Base-by-base conservation (phyloP, 148 eudicot genomes). In the Vaccinium darrowii region DNA sequence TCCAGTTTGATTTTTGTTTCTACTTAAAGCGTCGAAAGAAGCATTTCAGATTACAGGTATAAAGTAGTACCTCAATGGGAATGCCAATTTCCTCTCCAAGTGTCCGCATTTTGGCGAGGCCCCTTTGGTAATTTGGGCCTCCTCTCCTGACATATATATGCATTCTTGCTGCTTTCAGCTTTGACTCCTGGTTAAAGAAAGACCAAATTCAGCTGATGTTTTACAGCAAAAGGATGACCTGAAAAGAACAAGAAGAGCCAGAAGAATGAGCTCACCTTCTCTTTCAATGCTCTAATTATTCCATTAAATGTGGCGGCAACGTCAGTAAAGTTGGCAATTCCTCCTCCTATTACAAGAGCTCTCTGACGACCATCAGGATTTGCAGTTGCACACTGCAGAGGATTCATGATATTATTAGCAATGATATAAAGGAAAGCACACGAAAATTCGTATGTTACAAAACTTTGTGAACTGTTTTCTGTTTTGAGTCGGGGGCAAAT, bases 101-200 rank as follows among this genome's bases (percentile, higher is more conserved):
- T 78, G 83, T 36, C 76, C 99, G 90, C 99, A 97, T 97, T 87
- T 90, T 95, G 51, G 98, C 99, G 11, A 97, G 93, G 86, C 99
- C 99, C 87, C 85, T 95, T 84, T 97, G 99, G 91, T 97, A 97
- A 86, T 97, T 97, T 47, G 99, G 99, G 86, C 99, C 99, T 82
- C 99, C 99, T 93, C 99, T 91, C 90, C 99, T 91, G 33, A 97
- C 99, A 81, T 94, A 97, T 23, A 97, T 87, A 85, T 92, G 91
- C 99, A 97, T 94, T 85, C 92, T 89, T 49, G 99, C 98, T 73
- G 99, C 98, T 87, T 97, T 95, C 50, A 97, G 98, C 92, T 95
- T 97, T 15, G 96, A 76, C 51, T 91, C 93, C 93, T 91, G 87
- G 80, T 9, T 50, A 11, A 1, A 52, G 50, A 69, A 1, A 3